These are phyloP conservation scores for Aspergillus panamensis DNA, from an alignment of 495 filamentous ascomycete species.

Conservation along the genomic window DNA sequence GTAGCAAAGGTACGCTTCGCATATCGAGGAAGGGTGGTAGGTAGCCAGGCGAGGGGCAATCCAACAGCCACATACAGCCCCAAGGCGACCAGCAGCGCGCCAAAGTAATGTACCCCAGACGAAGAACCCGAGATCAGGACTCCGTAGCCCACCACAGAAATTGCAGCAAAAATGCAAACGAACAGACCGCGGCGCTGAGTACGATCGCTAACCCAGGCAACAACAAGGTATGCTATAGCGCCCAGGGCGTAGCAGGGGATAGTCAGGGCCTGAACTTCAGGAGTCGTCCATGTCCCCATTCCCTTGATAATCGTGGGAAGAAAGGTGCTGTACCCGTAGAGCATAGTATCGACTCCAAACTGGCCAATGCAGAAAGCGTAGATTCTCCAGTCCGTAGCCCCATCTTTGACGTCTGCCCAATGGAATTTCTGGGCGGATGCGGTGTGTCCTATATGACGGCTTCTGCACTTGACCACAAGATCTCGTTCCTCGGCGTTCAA, in stretches of 20 bases:
- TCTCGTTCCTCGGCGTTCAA: conserved; percentile 57
- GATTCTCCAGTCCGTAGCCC: conserved; percentile 62
- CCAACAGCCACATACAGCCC: conserved; percentile 70
- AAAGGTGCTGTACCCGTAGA: conserved; percentile 76
- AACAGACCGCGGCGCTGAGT: conserved; percentile 60
- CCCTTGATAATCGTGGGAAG: conserved; percentile 73
- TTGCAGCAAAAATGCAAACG: conserved; percentile 50
- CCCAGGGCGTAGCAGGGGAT: conserved; percentile 74
- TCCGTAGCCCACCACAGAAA: conserved; percentile 66
- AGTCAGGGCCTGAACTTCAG: conserved; percentile 69
- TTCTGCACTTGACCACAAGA: conserved; percentile 42
- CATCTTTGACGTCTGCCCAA: conserved; percentile 49
- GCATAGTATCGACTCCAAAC: conserved; percentile 68
- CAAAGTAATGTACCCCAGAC: conserved; percentile 65
- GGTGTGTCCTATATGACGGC: conserved; percentile 56
- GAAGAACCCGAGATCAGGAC: conserved; percentile 58
- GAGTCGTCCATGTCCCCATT: conserved; percentile 57
- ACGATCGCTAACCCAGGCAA: conserved; percentile 59
- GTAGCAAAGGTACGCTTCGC: conserved; percentile 69
- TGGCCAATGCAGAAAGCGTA: conserved; percentile 61
- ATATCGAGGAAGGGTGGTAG: conserved; percentile 58
- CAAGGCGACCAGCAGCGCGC: conserved; percentile 66
- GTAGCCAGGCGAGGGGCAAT: conserved; percentile 65
- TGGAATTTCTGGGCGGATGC: conserved; percentile 58
- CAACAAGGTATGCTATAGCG: conserved; percentile 58